Evolutionary conservation across 495 filamentous ascomycete species (phyloP).

Genomic region (Penicillium coffeae): DNA sequence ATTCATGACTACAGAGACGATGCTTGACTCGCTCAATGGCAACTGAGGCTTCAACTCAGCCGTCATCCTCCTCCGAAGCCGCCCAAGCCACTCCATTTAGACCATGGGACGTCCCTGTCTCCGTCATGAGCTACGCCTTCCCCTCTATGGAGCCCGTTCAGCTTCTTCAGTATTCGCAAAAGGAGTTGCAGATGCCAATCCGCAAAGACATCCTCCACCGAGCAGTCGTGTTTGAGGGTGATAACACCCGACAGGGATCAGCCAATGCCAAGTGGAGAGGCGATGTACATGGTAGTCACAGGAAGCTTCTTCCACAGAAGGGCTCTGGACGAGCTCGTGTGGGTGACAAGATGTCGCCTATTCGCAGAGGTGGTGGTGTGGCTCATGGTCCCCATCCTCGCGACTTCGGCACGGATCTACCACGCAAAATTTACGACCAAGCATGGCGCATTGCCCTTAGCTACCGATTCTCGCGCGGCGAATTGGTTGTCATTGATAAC

Average conservation of each 20-base stretch:
- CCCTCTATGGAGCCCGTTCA: conserved; percentile 80
- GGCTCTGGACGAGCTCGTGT: conserved; percentile 74
- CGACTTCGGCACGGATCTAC: conserved; percentile 81
- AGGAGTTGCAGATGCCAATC: conserved; percentile 79
- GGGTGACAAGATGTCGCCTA: conserved; percentile 77
- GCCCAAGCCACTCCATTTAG: conserved; percentile 35
- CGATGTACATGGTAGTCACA: conserved; percentile 76
- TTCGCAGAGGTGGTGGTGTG: conserved; percentile 81
- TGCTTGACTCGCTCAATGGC: conserved; percentile 69
- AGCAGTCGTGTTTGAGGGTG: conserved; percentile 89
- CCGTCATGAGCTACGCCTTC: conserved; percentile 84
- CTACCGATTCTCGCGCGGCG: conserved; percentile 80
- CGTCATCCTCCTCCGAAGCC: conserved; percentile 26
- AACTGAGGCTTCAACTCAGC: conserved; percentile 53
- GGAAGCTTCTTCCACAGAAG: conserved; percentile 81
- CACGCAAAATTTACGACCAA: conserved; percentile 87
- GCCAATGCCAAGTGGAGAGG: conserved; percentile 78
- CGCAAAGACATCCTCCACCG: conserved; percentile 91
- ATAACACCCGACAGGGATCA: conserved; percentile 80
- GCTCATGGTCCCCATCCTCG: conserved; percentile 80
- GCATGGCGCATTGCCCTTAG: conserved; percentile 94
- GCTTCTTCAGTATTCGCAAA: conserved; percentile 72
- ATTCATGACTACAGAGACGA: conserved; percentile 37
- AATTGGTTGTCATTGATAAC: conserved; percentile 79
- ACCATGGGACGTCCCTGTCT: conserved; percentile 47